Base-by-base conservation (phyloP, 2,329 filamentous ascomycete genomes). In the Cytospora paraplurivora region DNA sequence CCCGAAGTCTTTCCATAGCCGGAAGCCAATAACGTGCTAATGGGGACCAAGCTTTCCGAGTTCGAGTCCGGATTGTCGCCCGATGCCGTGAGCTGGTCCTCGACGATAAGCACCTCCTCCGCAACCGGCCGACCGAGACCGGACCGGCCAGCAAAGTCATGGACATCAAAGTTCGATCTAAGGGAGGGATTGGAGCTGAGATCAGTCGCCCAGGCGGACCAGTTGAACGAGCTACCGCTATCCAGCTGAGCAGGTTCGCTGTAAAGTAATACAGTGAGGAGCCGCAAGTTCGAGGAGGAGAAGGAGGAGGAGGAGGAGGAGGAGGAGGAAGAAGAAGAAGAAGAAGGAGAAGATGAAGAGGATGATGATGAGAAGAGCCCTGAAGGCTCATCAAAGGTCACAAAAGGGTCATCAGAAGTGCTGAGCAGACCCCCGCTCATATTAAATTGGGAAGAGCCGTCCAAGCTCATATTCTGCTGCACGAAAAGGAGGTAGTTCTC, bases 271-370 rank as follows among this genome's bases (percentile, higher is more conserved):
- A 66, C 62, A 1, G 57, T 62, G 54, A 66, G 64, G 33, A 66
- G 64, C 19, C 64, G 56, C 49, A 61, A n/a, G 13, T 64, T 62
- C 7, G 68, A 67, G 12, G 51, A 62, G 7, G 63, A 66, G 49
- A 56, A 65, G 50, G 60, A 56, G 34, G 61, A 60, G 11, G 61
- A 58, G 12, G 67, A 67, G 13, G 67, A 67, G 17, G 67, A 62
- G 17, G 41, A 58, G 13, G 70, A 71, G 34, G 71, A 72, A 27
- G 71, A 72, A 35, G 74, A 73, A 17, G 72, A n/a, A n/a, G n/a
- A n/a, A n/a, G n/a, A n/a, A n/a, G n/a, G n/a, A n/a, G n/a, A n/a
- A n/a, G n/a, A n/a, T n/a, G 67, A 67, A 11, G 67, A 67, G 17
- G 67, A 62, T 17, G 41, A 58, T 11, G 70, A 77, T 13, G 75